phyloP scores from a whole-genome alignment of 2,329 filamentous ascomycete species.

The Pseudogymnoascus sp. region DNA sequence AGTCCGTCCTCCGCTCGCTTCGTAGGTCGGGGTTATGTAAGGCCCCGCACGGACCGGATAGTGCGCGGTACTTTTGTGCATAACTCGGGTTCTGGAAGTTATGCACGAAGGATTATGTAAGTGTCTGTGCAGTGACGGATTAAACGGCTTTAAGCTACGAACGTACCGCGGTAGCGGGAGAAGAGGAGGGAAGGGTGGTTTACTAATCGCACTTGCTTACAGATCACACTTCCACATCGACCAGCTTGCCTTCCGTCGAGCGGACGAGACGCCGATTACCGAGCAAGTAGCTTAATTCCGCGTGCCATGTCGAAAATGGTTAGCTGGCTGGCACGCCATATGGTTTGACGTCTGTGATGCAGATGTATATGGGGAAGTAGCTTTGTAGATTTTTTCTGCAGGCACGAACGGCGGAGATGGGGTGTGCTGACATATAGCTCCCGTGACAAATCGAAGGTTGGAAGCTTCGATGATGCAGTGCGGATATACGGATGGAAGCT shows the following conservation, averaged over 20 bases:
- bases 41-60: background rate
- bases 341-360: background rate
- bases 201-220: background rate
- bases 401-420: background rate
- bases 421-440: background rate
- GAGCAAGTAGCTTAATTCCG: background rate
- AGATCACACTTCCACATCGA: background rate
- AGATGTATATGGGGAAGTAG: background rate
- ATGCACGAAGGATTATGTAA: too few relatives aligned
- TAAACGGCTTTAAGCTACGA: background rate
- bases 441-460: conserved; percentile 29
- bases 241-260: background rate
- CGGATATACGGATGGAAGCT: conserved; percentile 83
- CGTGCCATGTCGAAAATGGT: background rate
- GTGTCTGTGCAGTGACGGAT: background rate
- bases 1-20: background rate
- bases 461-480: conserved; percentile 62
- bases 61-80: background rate
- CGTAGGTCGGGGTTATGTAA: background rate
- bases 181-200: background rate
- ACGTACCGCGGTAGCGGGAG: background rate
- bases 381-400: background rate
- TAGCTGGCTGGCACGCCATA: background rate
- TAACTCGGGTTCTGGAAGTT: background rate
- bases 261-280: background rate